Evolutionary conservation across 2,329 filamentous ascomycete species (phyloP).

Genomic region (Macrophomina tecta): DNA sequence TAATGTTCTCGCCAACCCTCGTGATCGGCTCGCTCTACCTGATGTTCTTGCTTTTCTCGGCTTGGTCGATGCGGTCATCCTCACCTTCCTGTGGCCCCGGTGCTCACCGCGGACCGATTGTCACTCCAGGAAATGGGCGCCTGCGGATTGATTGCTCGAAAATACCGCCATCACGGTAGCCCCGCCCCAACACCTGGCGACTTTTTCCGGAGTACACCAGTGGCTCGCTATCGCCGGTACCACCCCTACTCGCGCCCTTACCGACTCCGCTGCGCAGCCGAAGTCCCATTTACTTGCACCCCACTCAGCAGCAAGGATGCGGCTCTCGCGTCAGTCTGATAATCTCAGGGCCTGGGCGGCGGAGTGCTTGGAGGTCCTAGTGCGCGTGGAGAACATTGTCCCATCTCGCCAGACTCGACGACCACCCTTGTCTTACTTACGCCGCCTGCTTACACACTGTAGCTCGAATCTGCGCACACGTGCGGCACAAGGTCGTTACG

Average conservation of each 20-base stretch:
- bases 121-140: neutral
- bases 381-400: neutral
- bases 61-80: neutral
- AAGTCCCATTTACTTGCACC: neutral
- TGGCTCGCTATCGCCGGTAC: neutral
- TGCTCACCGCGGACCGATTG: neutral
- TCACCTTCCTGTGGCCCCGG: neutral
- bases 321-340: neutral
- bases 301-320: neutral
- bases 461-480: neutral
- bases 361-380: neutral
- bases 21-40: neutral
- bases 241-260: neutral
- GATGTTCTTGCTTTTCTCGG: neutral
- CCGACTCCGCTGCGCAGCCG: neutral
- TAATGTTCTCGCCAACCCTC: slow-evolving; percentile 1
- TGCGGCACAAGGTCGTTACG: neutral
- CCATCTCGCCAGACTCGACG: neutral
- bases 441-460: no score
- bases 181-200: neutral
- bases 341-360: neutral
- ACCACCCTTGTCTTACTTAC: neutral
- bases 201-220: neutral
- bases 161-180: neutral
- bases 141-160: neutral